phyloP scores from a whole-genome alignment of 208 protist species.

The Leishmania arabica region DNA sequence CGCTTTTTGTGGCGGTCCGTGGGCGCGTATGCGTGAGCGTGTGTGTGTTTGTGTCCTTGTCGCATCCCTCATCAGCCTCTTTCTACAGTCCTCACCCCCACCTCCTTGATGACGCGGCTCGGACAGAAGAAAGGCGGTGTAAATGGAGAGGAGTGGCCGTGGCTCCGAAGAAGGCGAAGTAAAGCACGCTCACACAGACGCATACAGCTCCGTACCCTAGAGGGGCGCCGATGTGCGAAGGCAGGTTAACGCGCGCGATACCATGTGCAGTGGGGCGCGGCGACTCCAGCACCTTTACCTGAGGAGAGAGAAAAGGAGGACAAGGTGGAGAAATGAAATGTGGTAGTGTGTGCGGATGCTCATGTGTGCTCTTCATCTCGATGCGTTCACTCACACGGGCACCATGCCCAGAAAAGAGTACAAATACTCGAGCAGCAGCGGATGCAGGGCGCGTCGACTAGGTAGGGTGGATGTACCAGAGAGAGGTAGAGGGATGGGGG shows the following conservation, averaged over 20 bases:
- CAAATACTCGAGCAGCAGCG: not conserved
- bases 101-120: not conserved
- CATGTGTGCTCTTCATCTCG: not conserved
- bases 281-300: not conserved
- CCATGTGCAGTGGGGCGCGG: not conserved
- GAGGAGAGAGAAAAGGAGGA: not conserved
- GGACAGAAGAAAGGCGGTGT: not conserved
- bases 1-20: not conserved
- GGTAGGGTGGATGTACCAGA: slow-evolving; percentile 38
- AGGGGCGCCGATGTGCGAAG: not conserved
- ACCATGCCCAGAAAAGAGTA: not conserved
- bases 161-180: not conserved
- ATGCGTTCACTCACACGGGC: not conserved
- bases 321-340: not conserved
- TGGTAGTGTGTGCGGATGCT: not conserved
- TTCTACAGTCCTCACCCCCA: not conserved
- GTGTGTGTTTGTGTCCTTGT: not conserved
- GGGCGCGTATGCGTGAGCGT: not conserved
- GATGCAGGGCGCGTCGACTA: not conserved
- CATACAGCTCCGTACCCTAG: not conserved
- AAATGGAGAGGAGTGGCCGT: not conserved
- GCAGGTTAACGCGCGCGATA: not conserved
- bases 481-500: slow-evolving; percentile 50
- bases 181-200: not conserved
- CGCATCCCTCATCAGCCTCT: not conserved